Base-by-base conservation (phyloP, 1,284 basidiomycete species). In the Wallemia ichthyophaga region DNA sequence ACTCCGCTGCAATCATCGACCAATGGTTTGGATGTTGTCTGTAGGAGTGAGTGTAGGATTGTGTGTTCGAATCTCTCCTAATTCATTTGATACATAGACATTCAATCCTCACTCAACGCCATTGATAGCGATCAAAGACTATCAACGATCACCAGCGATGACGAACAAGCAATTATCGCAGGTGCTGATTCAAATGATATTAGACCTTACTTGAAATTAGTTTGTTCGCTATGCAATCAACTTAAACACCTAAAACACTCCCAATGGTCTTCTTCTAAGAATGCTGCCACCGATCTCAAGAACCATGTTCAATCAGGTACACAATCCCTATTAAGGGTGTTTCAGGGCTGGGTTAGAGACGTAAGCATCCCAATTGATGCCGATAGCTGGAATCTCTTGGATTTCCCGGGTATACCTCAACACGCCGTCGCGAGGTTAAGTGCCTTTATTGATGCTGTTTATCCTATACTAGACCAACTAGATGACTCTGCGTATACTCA, bases 1-100 rank as follows among this genome's bases (percentile, higher is more conserved):
- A 59, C 67, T 19, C 68, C 68, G 25, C 66, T 69, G 33, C 68
- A 69, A 61, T 63, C 63, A 37, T 63, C 65, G 58, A 68, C 67
- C 2, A 66, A 68, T 58, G 64, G 63, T 27, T 63, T 69, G n/a
- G 37, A 48, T 19, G 37, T 48, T 21, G 13, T 48, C 3, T 11
- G 9, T 2, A 61, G 63, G 3, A 64, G 66, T 27, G 66, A 67
- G 15, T 59, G 57, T 57, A 48, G 28, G 48, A 57, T 58, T 60
- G 25, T 61, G 53, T 61, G 24, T 17, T 37, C 3, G n/a, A 17
- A 33, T 37, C n/a, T 19, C n/a, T 27, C 2, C 7, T 25, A 24
- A 56, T 56, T 2, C 7, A 15, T 13, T 17, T 53, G n/a, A n/a
- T n/a, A n/a, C n/a, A 23, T 25, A 58, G 55, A 55, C 53, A 54